Evolutionary conservation across 768 basidiomycete species (phyloP), one percentile per base, ranked within the genome.

Genomic region (Cubamyces sp.): DNA sequence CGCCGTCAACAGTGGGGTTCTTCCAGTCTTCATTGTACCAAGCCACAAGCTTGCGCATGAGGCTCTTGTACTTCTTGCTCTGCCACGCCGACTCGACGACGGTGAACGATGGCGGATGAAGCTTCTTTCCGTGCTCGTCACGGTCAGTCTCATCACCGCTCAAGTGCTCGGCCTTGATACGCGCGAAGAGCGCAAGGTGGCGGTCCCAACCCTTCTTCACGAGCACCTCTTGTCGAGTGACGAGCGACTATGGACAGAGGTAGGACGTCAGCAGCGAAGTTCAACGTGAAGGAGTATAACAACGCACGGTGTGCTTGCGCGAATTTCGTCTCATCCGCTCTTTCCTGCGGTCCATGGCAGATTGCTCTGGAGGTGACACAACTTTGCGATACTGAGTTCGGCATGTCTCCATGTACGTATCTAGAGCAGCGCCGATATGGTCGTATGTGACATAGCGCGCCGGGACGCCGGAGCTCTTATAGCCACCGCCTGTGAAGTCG

Each of bases 111-210:
- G 23, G 23, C 21, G 53, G 53, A 9, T 21, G 53, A 23, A 43
- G 26, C 18, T 28, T 54, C 53, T 43, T 43, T 11, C 41, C 41
- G 5, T 43, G 5, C 16, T 30, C 53, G 26, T 54, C 53, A 23
- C 41, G 53, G 16, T 43, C 53, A 15, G 53, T 54, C 25, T 54
- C 53, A 23, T 54, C 53, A 25, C 53, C 53, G 23, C 53, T 54
- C 53, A 54, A 43, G 41, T 43, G 15, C 15, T 54, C 41, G 15
- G 53, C n/a, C 25, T 43, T 42, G 16, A 54, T 1, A 16, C 25
- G 23, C 40, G 53, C 53, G 18, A 54, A 54, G 15, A 54, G 53
- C 8, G 15, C 53, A 23, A 54, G 53, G 28, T 54, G 53, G 8
- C n/a, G 53, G 8, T 43, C 23, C 53, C 53, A 54, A 2, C 41